phyloP scores from a whole-genome alignment of 768 basidiomycete genomes.

The Imleria badia region DNA sequence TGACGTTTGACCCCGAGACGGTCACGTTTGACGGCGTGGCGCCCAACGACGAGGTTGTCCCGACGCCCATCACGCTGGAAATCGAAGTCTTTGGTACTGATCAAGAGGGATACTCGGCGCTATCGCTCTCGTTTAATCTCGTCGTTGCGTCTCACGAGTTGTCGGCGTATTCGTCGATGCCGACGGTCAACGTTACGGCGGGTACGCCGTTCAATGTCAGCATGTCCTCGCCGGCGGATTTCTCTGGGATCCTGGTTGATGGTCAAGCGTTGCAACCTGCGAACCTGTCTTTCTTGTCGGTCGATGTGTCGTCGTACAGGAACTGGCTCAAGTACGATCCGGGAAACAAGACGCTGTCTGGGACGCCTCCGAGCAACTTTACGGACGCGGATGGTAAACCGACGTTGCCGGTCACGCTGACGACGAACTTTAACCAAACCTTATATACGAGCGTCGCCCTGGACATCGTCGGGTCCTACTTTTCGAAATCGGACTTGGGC shows the following conservation, averaged over 20 bases:
- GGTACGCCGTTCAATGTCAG: conserved; percentile 51
- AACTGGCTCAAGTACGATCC: conserved; percentile 64
- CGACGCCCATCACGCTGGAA: conserved; percentile 43
- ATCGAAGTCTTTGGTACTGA: conserved; percentile 71
- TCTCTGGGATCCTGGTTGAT: conserved; percentile 63
- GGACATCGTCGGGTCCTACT: conserved; percentile 70
- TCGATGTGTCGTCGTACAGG: conserved; percentile 58
- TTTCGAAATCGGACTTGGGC: conserved; percentile 56
- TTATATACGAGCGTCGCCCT: conserved; percentile 63
- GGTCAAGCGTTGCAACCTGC: conserved; percentile 52
- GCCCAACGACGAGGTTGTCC: conserved; percentile 46
- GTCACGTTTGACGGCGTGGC: conserved; percentile 80
- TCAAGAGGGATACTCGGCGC: conserved; percentile 66
- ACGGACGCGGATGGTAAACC: conserved; percentile 35
- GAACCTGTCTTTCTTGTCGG: conserved; percentile 54
- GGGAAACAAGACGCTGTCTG: conserved; percentile 56
- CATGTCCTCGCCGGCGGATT: conserved; percentile 56
- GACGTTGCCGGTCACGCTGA: conserved; percentile 59
- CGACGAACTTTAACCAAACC: conserved; percentile 65
- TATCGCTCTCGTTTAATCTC: conserved; percentile 58
- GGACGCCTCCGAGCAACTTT: conserved; percentile 53
- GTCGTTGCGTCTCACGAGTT: conserved; percentile 71
- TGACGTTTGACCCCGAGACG: conserved; percentile 63
- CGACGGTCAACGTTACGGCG: conserved; percentile 71
- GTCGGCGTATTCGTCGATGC: conserved; percentile 46